Percentiles rank a stretch among this genome's conserved stretches.
These are phyloP conservation scores for Aspergillus fischeri DNA, from an alignment of 2,329 filamentous ascomycete genomes.

Conservation along the genomic window DNA sequence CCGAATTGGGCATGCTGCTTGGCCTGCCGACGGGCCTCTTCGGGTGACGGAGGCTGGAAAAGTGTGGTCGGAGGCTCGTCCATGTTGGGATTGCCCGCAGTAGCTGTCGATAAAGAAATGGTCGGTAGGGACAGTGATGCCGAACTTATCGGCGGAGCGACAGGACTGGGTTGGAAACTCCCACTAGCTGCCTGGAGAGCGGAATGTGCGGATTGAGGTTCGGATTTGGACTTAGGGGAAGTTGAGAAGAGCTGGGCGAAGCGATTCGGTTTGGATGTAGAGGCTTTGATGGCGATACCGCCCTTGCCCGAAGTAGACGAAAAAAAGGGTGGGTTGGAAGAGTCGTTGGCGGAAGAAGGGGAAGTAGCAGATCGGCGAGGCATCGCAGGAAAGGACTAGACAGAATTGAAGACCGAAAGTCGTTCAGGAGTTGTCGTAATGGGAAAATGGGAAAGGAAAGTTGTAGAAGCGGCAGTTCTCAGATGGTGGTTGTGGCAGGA, in stretches of 20 bases:
- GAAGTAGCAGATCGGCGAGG: slow-evolving; percentile 59
- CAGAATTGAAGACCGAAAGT: slow-evolving; percentile 1
- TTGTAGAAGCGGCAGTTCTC: neutral
- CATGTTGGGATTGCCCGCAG: slow-evolving; percentile 67
- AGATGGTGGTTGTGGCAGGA: neutral
- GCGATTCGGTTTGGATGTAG: slow-evolving; percentile 64
- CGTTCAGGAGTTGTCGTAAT: neutral
- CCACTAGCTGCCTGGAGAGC: slow-evolving; percentile 64
- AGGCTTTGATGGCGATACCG: slow-evolving; percentile 45
- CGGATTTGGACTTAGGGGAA: slow-evolving; percentile 70
- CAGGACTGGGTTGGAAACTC: slow-evolving; percentile 46
- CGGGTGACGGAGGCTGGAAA: slow-evolving; percentile 82
- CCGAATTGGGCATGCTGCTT: slow-evolving; percentile 88
- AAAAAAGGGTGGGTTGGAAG: slow-evolving; percentile 47
- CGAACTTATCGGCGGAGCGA: slow-evolving; percentile 60
- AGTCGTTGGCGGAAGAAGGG: slow-evolving; percentile 53
- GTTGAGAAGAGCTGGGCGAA: slow-evolving; percentile 79
- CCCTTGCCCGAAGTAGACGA: slow-evolving; percentile 53
- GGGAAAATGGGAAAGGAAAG: neutral
- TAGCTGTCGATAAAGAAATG: slow-evolving; percentile 86
- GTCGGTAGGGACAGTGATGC: slow-evolving; percentile 77
- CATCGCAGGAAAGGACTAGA: slow-evolving; percentile 48
- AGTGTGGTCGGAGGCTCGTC: slow-evolving; percentile 74
- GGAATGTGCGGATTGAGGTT: slow-evolving; percentile 48
- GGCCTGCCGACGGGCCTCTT: slow-evolving; percentile 71